These are phyloP conservation scores for Kernera saxatilis DNA, from an alignment of 345 rosid genomes.

Conservation along the genomic window DNA sequence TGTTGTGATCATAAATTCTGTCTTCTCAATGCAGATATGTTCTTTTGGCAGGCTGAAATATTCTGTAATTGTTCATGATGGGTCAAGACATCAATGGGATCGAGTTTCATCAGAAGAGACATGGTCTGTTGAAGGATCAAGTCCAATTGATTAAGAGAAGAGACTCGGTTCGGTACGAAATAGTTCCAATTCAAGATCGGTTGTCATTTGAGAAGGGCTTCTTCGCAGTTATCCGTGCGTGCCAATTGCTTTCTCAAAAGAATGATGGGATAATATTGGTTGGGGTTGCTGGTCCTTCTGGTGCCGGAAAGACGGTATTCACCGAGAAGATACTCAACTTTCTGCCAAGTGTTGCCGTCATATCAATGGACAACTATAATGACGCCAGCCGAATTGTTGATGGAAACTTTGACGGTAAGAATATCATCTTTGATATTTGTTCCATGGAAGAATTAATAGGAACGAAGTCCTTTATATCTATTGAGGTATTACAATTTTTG, in stretches of 20 bases:
- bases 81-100: conserved; percentile 44
- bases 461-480: background rate
- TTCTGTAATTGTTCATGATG: conserved; percentile 32
- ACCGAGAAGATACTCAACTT: conserved; percentile 88
- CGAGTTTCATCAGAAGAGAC: conserved; percentile 54
- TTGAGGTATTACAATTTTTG: conserved; percentile 9
- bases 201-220: conserved; percentile 94
- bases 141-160: conserved; percentile 69
- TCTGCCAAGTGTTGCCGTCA: conserved; percentile 80
- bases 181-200: conserved; percentile 62
- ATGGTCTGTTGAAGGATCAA: conserved; percentile 85
- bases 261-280: conserved; percentile 81
- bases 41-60: conserved; percentile 7
- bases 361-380: conserved; percentile 94
- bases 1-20: background rate
- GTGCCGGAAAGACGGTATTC: conserved; percentile 97
- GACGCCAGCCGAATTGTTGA: conserved; percentile 88
- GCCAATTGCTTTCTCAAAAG: conserved; percentile 84
- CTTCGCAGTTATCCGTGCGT: conserved; percentile 77
- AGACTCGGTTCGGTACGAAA: conserved; percentile 60
- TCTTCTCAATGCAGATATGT: background rate
- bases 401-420: conserved; percentile 88
- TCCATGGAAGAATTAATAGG: background rate
- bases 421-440: background rate
- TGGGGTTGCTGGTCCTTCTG: conserved; percentile 98